Conservation (phyloP, 2,329 filamentous ascomycete genomes). For the Penicillium aurantiogriseum region DNA sequence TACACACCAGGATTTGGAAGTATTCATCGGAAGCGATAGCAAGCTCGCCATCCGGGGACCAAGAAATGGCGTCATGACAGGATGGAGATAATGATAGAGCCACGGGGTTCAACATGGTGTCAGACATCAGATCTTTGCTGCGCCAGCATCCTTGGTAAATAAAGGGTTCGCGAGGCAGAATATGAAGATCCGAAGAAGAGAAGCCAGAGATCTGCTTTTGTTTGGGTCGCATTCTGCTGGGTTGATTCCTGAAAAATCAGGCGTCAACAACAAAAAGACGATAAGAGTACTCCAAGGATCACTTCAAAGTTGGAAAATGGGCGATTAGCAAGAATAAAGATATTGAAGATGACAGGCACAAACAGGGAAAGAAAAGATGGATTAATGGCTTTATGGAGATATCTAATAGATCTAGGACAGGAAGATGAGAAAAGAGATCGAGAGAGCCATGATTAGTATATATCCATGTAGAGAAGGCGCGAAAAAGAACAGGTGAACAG, state of each 20-base stretch:
- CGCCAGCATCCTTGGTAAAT: not conserved
- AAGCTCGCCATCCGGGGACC: slow-evolving; percentile 59
- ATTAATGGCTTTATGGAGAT: too few species aligned
- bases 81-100: slow-evolving; percentile 51
- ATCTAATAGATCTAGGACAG: not conserved
- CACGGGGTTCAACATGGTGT: slow-evolving; percentile 33
- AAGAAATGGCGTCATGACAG: slow-evolving; percentile 54
- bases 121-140: not conserved
- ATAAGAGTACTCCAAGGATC: not conserved
- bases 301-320: not conserved
- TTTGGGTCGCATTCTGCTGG: slow-evolving; percentile 4
- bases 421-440: not conserved
- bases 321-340: not conserved
- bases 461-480: too few species aligned
- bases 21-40: slow-evolving; percentile 57
- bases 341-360: not conserved
- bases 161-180: not conserved
- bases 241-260: slow-evolving; percentile 2
- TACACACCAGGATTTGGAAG: slow-evolving; percentile 52
- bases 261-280: not conserved
- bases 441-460: not conserved
- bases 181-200: not conserved
- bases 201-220: not conserved
- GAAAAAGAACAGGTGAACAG: not conserved
- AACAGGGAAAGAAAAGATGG: not conserved